Base-by-base conservation (phyloP, 768 basidiomycete species). In the Boletus reticuloceps region DNA sequence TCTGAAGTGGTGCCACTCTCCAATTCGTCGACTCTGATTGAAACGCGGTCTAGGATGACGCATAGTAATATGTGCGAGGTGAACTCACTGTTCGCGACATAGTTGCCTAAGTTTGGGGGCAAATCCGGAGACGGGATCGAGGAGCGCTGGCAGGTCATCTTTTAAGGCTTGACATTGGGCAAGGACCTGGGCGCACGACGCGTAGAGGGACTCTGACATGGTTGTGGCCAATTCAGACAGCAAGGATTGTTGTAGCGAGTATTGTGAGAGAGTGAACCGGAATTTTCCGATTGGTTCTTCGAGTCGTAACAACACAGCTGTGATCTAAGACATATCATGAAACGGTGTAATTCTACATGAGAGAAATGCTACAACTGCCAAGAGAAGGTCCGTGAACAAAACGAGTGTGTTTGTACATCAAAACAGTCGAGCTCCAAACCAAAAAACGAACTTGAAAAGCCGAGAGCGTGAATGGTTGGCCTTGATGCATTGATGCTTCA, bases 131-230 rank as follows among this genome's bases (percentile, higher is more conserved):
- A 83, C 77, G 20, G 86, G 86, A 55, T 89, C 78, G 8, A 91
- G 76, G 9, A 91, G 70, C 17, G 77, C 76, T 20, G 75, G 79
- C 9, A 90, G 72, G 68, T 89, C 85, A 48, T 78, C 74, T 52
- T 76, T 75, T 58, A 75, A 68, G 3, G 80, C 70, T 71, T 89
- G 86, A 57, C 79, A 82, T 37, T 82, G 62, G 0, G 80, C 73
- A 11, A 89, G 79, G 16, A 87, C 85, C 55, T 89, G 82, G 4
- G 88, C 88, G 62, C 80, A 88, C 10, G 83, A 77, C n/a, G 75
- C 74, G 62, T 84, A 89, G 12, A 89, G 76, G 9, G 69, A 63
- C 16, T 70, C 69, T 22, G 70, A 67, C 69, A 70, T 70, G 47
- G 46, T 4, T 14, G 55, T 39, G 11, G 22, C 5, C 16, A 57